These are phyloP conservation scores for Zymoseptoria ardabiliae DNA, from an alignment of 2,329 filamentous ascomycete species.

Conservation along the genomic window DNA sequence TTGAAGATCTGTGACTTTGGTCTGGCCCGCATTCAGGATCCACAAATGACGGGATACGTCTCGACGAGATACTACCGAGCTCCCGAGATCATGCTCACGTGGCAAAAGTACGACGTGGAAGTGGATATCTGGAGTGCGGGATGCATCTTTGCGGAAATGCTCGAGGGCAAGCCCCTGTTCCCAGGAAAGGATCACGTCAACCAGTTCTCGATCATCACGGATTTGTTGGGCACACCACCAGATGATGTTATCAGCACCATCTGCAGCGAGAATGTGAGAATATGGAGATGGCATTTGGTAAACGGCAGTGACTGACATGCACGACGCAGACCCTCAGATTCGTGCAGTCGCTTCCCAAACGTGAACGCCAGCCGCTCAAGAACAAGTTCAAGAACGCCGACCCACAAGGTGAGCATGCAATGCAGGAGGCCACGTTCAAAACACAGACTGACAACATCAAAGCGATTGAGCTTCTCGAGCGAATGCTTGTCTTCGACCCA, in stretches of 20 bases:
- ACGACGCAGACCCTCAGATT: slow-evolving; percentile 74
- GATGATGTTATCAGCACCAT: slow-evolving; percentile 99
- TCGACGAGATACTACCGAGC: slow-evolving; percentile 98
- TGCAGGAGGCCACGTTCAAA: background rate
- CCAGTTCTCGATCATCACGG: slow-evolving; percentile 99
- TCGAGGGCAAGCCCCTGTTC: slow-evolving; percentile 96
- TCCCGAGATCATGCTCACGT: slow-evolving; percentile 99
- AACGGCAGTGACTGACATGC: slow-evolving; percentile 17
- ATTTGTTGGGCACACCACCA: slow-evolving; percentile 88
- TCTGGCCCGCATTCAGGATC: slow-evolving; percentile 92
- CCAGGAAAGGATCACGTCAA: slow-evolving; percentile 99
- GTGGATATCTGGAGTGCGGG: slow-evolving; percentile 99
- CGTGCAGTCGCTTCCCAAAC: slow-evolving; percentile 92
- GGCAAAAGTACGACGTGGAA: slow-evolving; percentile 99
- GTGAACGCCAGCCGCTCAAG: slow-evolving; percentile 76
- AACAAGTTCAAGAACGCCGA: slow-evolving; percentile 96
- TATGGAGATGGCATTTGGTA: slow-evolving; percentile 40
- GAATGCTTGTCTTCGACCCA: slow-evolving; percentile 98
- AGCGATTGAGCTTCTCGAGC: slow-evolving; percentile 82
- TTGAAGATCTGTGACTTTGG: slow-evolving; percentile 99
- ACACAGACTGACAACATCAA: slow-evolving; percentile 22
- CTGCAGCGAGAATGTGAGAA: slow-evolving; percentile 73
- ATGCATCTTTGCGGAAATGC: slow-evolving; percentile 98
- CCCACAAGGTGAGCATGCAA: slow-evolving; percentile 35
- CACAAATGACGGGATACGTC: slow-evolving; percentile 99